Base-by-base conservation (phyloP, 805 yeast genomes). In the Monosporozyma unispora region DNA sequence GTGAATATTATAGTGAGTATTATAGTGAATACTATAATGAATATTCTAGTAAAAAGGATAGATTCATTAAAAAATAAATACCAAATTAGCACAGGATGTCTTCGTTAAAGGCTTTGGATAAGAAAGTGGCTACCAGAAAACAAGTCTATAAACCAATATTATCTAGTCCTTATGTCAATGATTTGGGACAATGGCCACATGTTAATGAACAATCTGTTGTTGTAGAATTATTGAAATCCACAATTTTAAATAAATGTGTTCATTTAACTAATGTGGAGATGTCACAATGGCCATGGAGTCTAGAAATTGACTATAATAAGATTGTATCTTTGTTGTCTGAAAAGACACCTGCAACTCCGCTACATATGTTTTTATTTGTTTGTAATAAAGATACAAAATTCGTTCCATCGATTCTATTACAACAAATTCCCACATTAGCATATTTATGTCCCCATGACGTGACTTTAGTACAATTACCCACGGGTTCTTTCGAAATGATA, bases 71-170 rank as follows among this genome's bases (percentile, higher is more conserved):
- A n/a, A n/a, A n/a, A n/a, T n/a, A 5, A 11, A 14, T 29, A 9
- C 14, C 21, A 9, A 35, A 35, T 6, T 14, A 33, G 18, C 11
- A 16, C 21, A 25, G 31, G 48, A 35, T 33, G 40, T 46, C 43
- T 8, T 46, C 48, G 4, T 48, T 81, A 12, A 79, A 75, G 53
- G 75, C 72, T 21, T 51, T 72, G 1, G 84, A 80, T 46, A 67
- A 69, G 53, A 74, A 50, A 25, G 46, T 57, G 10, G 60, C 59
- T 4, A 54, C 72, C 59, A 68, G 77, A 48, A 71, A 74, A 52
- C 81, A 79, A 53, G 79, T 81, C 7, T 79, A 78, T 64, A 81
- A 78, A 61, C 87, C 89, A 0, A 67, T 83, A 2, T 66, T 83
- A 19, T 82, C 81, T 27, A 80, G 79, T 52, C 87, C 89, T 2